Evolutionary conservation across 345 rosid species (phyloP).

Genomic region (Odontarrhena argentea): DNA sequence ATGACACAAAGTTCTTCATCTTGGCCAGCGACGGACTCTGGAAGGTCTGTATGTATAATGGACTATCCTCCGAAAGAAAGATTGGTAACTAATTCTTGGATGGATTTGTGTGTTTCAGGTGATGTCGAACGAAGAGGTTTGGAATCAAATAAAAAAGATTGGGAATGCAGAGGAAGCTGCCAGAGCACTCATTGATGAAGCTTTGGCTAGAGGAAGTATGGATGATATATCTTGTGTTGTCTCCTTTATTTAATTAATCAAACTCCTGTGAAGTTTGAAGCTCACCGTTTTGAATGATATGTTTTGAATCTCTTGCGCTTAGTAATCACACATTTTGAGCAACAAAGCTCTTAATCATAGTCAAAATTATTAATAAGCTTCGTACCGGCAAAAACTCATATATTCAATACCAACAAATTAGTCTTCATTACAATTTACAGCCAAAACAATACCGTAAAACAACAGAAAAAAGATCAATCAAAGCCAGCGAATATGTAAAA

Average conservation of each 20-base stretch:
- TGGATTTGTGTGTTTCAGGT: conserved; percentile 37
- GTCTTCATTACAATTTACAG: conserved; percentile 29
- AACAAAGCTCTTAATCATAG: too few relatives aligned
- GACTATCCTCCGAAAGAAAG: not conserved
- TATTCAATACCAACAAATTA: conserved; percentile 22
- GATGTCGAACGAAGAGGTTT: conserved; percentile 54
- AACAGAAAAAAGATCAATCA: conserved; percentile 22
- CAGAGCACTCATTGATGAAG: conserved; percentile 40
- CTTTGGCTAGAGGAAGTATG: conserved; percentile 41
- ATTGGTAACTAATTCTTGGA: not conserved
- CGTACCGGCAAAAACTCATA: not conserved
- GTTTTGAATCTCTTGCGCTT: too few relatives aligned
- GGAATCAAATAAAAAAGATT: conserved; percentile 26
- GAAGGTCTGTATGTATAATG: conserved; percentile 42
- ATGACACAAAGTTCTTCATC: conserved; percentile 46
- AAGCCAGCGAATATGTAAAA: conserved; percentile 27
- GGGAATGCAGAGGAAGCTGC: conserved; percentile 45
- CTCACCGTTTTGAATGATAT: too few relatives aligned
- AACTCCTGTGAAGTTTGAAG: too few relatives aligned
- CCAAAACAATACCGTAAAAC: conserved; percentile 20
- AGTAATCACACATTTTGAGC: too few relatives aligned
- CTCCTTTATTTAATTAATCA: conserved; percentile 10
- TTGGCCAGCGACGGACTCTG: conserved; percentile 64
- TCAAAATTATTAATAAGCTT: too few relatives aligned
- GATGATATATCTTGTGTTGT: conserved; percentile 56